phyloP scores from a whole-genome alignment of 352 stramenopile genomes.

The Plasmopara muralis region DNA sequence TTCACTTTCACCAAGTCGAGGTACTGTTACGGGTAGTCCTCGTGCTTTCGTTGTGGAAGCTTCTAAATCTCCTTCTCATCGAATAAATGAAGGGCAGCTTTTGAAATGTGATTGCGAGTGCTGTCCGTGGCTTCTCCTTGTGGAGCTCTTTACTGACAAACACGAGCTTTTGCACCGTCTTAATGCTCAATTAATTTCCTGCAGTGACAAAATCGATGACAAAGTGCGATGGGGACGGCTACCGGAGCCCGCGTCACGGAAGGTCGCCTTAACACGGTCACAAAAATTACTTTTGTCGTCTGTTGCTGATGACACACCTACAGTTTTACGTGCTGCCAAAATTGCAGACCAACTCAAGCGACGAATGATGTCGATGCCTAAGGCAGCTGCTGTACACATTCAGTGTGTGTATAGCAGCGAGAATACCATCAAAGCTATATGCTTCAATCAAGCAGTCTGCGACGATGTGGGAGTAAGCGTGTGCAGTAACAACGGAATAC shows the following conservation, averaged over 20 bases:
- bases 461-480: conserved; percentile 57
- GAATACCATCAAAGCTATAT: conserved; percentile 79
- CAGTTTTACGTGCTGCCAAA: conserved; percentile 36
- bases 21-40: conserved; percentile 15
- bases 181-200: conserved; percentile 60
- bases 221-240: conserved; percentile 69
- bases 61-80: conserved; percentile 18
- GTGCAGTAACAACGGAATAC: conserved; percentile 72
- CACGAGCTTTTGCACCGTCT: conserved; percentile 68
- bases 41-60: conserved; percentile 14
- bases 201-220: conserved; percentile 67
- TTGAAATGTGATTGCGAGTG: conserved; percentile 62
- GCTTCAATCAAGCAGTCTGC: conserved; percentile 61
- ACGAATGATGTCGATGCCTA: conserved; percentile 31
- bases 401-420: conserved; percentile 76
- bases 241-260: conserved; percentile 54
- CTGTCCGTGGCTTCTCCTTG: conserved; percentile 66
- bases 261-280: conserved; percentile 51
- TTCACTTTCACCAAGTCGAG: conserved; percentile 18
- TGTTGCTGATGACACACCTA: conserved; percentile 28
- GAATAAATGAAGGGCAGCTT: conserved; percentile 36
- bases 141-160: conserved; percentile 66
- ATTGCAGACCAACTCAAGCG: conserved; percentile 57
- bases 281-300: conserved; percentile 57
- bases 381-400: conserved; percentile 30